A percentile compares a stretch with the other conserved stretches of the same genome.
Conservation (phyloP, 2,329 filamentous ascomycete genomes). For the Fusarium lateritium region DNA sequence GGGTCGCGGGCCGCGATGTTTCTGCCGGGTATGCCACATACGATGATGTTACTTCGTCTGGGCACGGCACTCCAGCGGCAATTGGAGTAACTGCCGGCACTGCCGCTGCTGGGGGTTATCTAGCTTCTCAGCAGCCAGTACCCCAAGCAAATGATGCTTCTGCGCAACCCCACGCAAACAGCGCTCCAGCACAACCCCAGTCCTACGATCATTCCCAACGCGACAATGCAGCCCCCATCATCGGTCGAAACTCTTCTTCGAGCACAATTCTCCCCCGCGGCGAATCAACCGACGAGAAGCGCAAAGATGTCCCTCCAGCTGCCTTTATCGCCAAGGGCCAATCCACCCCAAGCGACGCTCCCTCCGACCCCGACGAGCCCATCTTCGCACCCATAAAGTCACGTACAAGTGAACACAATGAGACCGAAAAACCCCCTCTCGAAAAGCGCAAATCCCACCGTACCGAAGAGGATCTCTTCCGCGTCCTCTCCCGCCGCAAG, state of each 20-base stretch:
- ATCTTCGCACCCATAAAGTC: conserved; percentile 51
- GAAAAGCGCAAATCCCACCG: conserved; percentile 47
- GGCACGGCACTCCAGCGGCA: conserved; percentile 7
- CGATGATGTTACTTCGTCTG: conserved; percentile 4
- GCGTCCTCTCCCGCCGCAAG: conserved; percentile 63
- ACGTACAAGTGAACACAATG: conserved; percentile 24
- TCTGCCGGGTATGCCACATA: conserved; percentile 7
- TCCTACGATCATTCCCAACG: not conserved
- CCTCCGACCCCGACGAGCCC: conserved; percentile 24
- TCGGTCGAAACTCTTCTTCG: conserved; percentile 22
- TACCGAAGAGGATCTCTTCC: conserved; percentile 68
- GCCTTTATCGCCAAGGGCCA: not conserved
- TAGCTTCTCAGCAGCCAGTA: conserved; percentile 4
- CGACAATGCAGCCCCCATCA: not conserved
- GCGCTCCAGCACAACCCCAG: not conserved
- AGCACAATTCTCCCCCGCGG: conserved; percentile 22
- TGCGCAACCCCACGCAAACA: not conserved
- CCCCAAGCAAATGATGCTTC: no score
- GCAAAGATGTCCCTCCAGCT: not conserved
- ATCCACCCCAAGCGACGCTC: conserved; percentile 7
- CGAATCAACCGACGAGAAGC: conserved; percentile 1
- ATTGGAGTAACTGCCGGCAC: conserved; percentile 4
- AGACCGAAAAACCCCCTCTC: conserved; percentile 30
- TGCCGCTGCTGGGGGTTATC: conserved; percentile 2
- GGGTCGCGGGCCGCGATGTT: conserved; percentile 17